These are phyloP conservation scores for Ophiostoma pallidulum DNA, from an alignment of 2,329 filamentous ascomycete genomes.

Conservation along the genomic window DNA sequence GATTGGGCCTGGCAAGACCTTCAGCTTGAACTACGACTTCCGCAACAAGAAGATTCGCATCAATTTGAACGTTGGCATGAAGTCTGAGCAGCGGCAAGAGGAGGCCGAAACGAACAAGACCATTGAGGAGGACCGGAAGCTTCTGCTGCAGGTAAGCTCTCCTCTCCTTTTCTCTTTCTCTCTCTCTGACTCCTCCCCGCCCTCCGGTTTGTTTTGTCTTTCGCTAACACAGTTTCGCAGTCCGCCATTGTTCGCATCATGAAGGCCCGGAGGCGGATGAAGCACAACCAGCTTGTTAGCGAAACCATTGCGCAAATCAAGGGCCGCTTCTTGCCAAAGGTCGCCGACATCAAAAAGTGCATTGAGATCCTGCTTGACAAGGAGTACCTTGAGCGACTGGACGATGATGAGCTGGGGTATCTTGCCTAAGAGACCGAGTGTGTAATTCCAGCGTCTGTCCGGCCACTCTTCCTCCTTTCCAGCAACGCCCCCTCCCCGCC, in stretches of 20 bases:
- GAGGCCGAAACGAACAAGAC: slow-evolving; percentile 98
- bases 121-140: slow-evolving; percentile 94
- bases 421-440: slow-evolving; percentile 53
- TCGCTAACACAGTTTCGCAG: slow-evolving; percentile 36
- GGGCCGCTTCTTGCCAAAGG: slow-evolving; percentile 83
- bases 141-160: slow-evolving; percentile 80
- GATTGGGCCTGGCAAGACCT: slow-evolving; percentile 66
- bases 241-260: slow-evolving; percentile 98
- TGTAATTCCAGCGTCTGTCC: background rate
- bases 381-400: slow-evolving; percentile 92
- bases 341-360: slow-evolving; percentile 97
- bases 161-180: background rate
- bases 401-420: slow-evolving; percentile 90
- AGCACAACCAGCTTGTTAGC: slow-evolving; percentile 86
- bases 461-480: no score
- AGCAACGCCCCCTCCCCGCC: no score
- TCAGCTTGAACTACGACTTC: slow-evolving; percentile 85
- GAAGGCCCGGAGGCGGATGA: slow-evolving; percentile 99
- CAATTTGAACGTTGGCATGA: slow-evolving; percentile 90
- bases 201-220: background rate
- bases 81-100: slow-evolving; percentile 93
- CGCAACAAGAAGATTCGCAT: slow-evolving; percentile 98
- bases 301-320: slow-evolving; percentile 96
- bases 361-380: slow-evolving; percentile 98
- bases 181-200: background rate